A percentile compares a stretch with the other conserved stretches of the same genome.
phyloP scores from a whole-genome alignment of 768 basidiomycete species.

The Mycena epipterygia region DNA sequence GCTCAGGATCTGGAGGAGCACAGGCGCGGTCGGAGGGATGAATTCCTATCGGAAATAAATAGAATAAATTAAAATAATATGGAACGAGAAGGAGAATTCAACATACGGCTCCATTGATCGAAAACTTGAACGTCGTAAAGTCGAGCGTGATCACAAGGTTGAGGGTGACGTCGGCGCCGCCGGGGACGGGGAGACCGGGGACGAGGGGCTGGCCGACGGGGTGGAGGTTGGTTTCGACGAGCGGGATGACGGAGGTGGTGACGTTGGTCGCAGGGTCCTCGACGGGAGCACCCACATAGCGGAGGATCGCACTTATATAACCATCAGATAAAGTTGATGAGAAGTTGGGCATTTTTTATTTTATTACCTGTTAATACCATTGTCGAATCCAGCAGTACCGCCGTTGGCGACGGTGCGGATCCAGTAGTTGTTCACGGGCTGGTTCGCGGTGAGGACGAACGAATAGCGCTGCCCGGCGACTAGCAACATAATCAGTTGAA shows the following conservation, averaged over 20 bases:
- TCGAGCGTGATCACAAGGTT: slow-evolving; percentile 39
- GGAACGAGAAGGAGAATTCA: background rate
- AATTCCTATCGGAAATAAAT: slow-evolving; percentile 16
- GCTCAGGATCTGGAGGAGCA: slow-evolving; percentile 59
- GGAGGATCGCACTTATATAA: slow-evolving; percentile 56
- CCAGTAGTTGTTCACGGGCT: slow-evolving; percentile 61
- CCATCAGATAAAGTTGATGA: too few species aligned
- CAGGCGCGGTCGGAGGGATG: slow-evolving; percentile 53
- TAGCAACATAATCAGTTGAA: background rate
- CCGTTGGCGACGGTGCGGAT: slow-evolving; percentile 47
- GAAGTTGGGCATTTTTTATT: too few species aligned
- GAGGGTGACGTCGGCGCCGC: slow-evolving; percentile 45
- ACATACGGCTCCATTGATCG: slow-evolving; percentile 44
- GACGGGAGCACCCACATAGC: slow-evolving; percentile 51
- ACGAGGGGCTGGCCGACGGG: slow-evolving; percentile 28
- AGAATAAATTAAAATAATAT: background rate
- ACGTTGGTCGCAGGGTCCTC: slow-evolving; percentile 44
- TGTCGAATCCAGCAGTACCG: slow-evolving; percentile 41
- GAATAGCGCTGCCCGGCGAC: slow-evolving; percentile 54
- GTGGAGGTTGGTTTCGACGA: slow-evolving; percentile 45
- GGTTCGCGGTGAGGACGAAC: slow-evolving; percentile 53
- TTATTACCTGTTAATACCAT: slow-evolving; percentile 51
- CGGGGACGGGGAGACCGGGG: slow-evolving; percentile 41
- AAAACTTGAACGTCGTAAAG: slow-evolving; percentile 40
- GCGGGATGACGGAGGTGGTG: slow-evolving; percentile 32